A percentile compares a stretch with the other conserved stretches of the same genome.
These are phyloP conservation scores for Neurospora sp. DNA, from an alignment of 495 filamentous ascomycete genomes.

Conservation along the genomic window DNA sequence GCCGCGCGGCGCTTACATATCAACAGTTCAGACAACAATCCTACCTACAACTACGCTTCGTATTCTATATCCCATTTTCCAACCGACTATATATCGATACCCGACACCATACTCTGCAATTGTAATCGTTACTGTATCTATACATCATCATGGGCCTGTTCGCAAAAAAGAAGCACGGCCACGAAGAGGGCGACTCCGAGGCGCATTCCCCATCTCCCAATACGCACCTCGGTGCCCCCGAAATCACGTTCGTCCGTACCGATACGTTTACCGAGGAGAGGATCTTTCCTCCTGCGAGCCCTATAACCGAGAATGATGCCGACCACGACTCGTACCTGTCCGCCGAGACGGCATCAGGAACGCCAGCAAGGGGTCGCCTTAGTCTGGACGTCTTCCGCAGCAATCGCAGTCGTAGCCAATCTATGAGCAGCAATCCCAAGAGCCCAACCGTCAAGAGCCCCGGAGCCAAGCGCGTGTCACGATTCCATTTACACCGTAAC, in stretches of 20 bases:
- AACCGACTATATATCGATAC: background rate
- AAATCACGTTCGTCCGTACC: conserved; percentile 75
- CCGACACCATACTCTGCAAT: background rate
- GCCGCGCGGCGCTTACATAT: background rate
- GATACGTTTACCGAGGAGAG: conserved; percentile 73
- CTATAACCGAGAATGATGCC: conserved; percentile 22
- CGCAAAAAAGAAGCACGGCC: conserved; percentile 58
- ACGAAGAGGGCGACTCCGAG: conserved; percentile 34
- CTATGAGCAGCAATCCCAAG: conserved; percentile 28
- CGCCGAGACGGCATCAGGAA: conserved; percentile 18
- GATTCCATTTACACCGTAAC: conserved; percentile 54
- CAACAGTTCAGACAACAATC: background rate
- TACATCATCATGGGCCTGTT: conserved; percentile 20
- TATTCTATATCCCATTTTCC: background rate
- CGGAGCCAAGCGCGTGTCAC: conserved; percentile 46
- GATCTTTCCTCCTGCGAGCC: conserved; percentile 52
- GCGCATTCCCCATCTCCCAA: conserved; percentile 19
- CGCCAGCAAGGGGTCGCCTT: conserved; percentile 12
- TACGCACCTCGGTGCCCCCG: conserved; percentile 39
- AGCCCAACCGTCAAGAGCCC: conserved; percentile 23
- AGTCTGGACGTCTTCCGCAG: conserved; percentile 25
- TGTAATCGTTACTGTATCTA: background rate
- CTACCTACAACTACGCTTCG: background rate
- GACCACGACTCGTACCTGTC: conserved; percentile 20
- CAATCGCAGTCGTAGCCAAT: conserved; percentile 40